Evolutionary conservation across 257 asterid species (phyloP).

Genomic region (Leptodermis oblonga): DNA sequence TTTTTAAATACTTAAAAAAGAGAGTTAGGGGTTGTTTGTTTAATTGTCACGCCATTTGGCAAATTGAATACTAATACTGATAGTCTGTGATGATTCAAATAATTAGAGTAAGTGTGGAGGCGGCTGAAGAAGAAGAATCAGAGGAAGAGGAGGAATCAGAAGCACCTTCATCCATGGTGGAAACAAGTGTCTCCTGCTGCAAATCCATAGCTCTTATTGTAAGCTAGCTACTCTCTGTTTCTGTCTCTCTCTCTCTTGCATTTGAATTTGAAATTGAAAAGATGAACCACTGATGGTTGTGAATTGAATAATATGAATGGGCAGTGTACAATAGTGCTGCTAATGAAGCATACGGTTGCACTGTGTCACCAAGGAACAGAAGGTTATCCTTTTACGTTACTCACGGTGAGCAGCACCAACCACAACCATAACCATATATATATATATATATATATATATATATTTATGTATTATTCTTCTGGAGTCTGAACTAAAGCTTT

Average conservation of each 20-base stretch:
- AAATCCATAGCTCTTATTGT: constrained; percentile 66
- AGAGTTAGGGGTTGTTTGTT: too few species aligned
- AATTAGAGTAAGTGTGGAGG: constrained; percentile 44
- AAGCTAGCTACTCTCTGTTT: constrained; percentile 23
- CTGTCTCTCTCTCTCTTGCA: not conserved
- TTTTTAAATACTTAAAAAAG: not conserved
- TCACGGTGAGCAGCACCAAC: constrained; percentile 45
- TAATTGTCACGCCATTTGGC: not conserved
- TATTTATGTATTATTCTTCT: too few species aligned
- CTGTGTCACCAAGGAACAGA: constrained; percentile 45
- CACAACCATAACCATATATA: not conserved
- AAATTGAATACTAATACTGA: not conserved
- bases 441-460: not conserved
- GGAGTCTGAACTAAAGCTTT: too few species aligned
- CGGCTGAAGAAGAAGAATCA: not conserved
- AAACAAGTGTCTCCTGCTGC: constrained; percentile 59
- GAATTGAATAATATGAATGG: not conserved
- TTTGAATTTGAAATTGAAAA: not conserved
- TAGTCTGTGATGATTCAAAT: not conserved
- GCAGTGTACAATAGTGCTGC: constrained; percentile 49
- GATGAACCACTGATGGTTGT: too few species aligned
- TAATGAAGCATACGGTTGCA: constrained; percentile 47
- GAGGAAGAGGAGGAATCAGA: constrained; percentile 20
- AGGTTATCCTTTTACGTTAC: constrained; percentile 63
- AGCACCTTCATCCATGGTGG: constrained; percentile 36